Conservation (phyloP, 768 basidiomycete genomes). For the Dentipellis fragilis region DNA sequence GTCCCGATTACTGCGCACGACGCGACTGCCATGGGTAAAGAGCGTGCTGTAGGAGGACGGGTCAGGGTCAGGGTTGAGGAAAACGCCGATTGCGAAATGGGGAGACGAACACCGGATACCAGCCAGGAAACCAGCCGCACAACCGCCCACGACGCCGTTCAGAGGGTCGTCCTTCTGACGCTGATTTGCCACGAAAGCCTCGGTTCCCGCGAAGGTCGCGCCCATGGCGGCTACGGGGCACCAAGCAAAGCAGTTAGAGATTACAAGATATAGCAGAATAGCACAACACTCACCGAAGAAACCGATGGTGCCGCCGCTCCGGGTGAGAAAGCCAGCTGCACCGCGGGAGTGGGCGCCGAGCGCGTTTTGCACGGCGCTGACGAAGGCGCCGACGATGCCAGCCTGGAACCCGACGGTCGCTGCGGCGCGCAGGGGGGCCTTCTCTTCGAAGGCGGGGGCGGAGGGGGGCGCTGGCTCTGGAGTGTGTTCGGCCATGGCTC, state of each 20-base stretch:
- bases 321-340: constrained; percentile 77
- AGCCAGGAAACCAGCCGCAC: constrained; percentile 88
- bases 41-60: constrained; percentile 47
- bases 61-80: constrained; percentile 13
- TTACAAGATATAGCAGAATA: not conserved
- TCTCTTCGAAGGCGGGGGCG: constrained; percentile 33
- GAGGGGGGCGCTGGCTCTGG: constrained; percentile 1
- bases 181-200: constrained; percentile 72
- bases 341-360: constrained; percentile 67
- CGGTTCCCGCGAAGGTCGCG: constrained; percentile 74
- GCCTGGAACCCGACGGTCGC: constrained; percentile 52
- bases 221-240: constrained; percentile 70
- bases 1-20: constrained; percentile 74
- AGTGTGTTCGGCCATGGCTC: not conserved
- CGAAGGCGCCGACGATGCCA: constrained; percentile 54
- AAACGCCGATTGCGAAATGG: not conserved
- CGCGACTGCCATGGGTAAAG: constrained; percentile 71
- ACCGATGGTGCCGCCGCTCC: constrained; percentile 84
- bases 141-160: constrained; percentile 80
- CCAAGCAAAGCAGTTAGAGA: not conserved
- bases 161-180: constrained; percentile 69
- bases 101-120: constrained; percentile 62
- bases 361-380: constrained; percentile 73
- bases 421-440: constrained; percentile 45
- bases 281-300: constrained; percentile 56